A percentile compares a stretch with the other conserved stretches of the same genome.
These are phyloP conservation scores for Trichomonascaceae sp. DNA, from an alignment of 1,139 yeast genomes.

Conservation along the genomic window DNA sequence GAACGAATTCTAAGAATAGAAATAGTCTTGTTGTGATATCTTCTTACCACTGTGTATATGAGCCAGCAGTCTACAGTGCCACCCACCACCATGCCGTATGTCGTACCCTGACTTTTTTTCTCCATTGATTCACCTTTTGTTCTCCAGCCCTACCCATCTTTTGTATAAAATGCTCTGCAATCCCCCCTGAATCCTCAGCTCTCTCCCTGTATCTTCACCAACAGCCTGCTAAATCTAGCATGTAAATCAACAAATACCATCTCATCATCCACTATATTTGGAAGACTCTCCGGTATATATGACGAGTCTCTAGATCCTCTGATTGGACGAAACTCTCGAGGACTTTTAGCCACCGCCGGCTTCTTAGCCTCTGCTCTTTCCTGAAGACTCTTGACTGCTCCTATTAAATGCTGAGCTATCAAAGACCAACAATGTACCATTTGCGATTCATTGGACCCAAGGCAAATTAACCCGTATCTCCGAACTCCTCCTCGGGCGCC, in stretches of 20 bases:
- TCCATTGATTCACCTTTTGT: too few relatives aligned
- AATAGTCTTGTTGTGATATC: too few relatives aligned
- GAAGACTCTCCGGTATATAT: slow-evolving; percentile 7
- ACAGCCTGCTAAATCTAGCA: slow-evolving; percentile 3
- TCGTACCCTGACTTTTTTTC: too few relatives aligned
- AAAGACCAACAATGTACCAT: slow-evolving; percentile 55
- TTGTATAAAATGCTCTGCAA: too few relatives aligned
- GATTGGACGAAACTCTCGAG: not conserved
- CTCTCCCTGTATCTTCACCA: slow-evolving; percentile 50
- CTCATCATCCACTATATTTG: slow-evolving; percentile 5
- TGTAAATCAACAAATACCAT: slow-evolving; percentile 7
- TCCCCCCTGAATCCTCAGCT: too few relatives aligned
- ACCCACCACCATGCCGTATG: too few relatives aligned
- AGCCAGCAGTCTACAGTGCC: too few relatives aligned
- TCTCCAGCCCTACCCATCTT: too few relatives aligned
- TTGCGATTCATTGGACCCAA: slow-evolving; percentile 51
- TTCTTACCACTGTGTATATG: too few relatives aligned
- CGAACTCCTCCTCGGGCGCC: slow-evolving; percentile 78
- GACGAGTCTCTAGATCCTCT: slow-evolving; percentile 3
- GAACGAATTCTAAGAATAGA: not conserved
- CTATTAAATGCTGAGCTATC: slow-evolving; percentile 25
- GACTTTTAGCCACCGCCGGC: not conserved
- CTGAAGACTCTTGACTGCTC: slow-evolving; percentile 4
- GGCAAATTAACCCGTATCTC: slow-evolving; percentile 59
- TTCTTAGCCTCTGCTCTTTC: slow-evolving; percentile 1